phyloP scores from a whole-genome alignment of 768 basidiomycete genomes.

The Pilatotrama ljubarskyi region DNA sequence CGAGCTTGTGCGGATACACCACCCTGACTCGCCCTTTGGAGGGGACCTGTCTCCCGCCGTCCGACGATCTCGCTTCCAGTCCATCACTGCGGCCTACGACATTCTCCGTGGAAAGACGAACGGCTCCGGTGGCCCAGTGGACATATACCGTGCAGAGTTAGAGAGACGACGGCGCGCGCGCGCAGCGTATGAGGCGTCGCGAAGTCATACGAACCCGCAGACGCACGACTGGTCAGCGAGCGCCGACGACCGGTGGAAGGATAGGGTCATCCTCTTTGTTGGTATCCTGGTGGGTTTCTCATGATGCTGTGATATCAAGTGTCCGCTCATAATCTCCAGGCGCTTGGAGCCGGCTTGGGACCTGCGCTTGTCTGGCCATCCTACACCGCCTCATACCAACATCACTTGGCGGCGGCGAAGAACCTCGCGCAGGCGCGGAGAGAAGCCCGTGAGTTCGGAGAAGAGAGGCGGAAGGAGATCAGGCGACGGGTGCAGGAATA shows the following conservation, averaged over 20 bases:
- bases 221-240: slow-evolving; percentile 33
- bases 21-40: slow-evolving; percentile 62
- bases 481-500: slow-evolving; percentile 47
- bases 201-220: slow-evolving; percentile 24
- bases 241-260: slow-evolving; percentile 51
- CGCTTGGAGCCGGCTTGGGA: slow-evolving; percentile 46
- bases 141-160: slow-evolving; percentile 54
- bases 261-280: slow-evolving; percentile 47
- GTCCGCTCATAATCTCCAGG: slow-evolving; percentile 31
- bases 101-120: slow-evolving; percentile 43
- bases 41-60: slow-evolving; percentile 42
- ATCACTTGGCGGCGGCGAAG: slow-evolving; percentile 51
- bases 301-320: neutral
- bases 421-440: slow-evolving; percentile 60
- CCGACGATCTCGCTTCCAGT: slow-evolving; percentile 62
- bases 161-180: slow-evolving; percentile 43
- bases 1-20: slow-evolving; percentile 69
- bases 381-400: slow-evolving; percentile 39
- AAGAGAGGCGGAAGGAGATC: slow-evolving; percentile 52
- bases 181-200: slow-evolving; percentile 31
- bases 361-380: slow-evolving; percentile 42
- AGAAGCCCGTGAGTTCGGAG: slow-evolving; percentile 57
- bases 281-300: slow-evolving; percentile 48
- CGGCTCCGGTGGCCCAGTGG: slow-evolving; percentile 32
- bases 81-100: slow-evolving; percentile 66